Evolutionary conservation across 139 green algal species (phyloP).

Genomic region (Picochlorum sp.): DNA sequence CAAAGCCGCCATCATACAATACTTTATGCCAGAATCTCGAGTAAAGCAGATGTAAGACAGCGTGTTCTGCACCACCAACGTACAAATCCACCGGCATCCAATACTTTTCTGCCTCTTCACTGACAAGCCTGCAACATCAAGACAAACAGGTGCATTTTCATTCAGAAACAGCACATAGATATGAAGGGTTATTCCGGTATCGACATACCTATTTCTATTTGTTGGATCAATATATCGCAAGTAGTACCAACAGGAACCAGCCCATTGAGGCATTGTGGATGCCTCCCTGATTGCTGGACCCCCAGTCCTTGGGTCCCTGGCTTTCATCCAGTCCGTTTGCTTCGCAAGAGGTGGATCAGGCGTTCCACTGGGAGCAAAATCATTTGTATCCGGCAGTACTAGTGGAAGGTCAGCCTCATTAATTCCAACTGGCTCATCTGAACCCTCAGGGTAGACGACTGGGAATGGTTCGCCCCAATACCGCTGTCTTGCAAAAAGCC

Average conservation of each 20-base stretch:
- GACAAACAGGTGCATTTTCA: too few species aligned
- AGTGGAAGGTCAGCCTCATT: constrained; percentile 77
- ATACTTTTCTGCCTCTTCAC: constrained; percentile 80
- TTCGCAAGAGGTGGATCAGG: constrained; percentile 77
- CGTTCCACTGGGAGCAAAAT: constrained; percentile 81
- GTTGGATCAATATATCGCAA: constrained; percentile 88
- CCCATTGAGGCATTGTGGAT: constrained; percentile 94
- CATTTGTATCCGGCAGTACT: constrained; percentile 67
- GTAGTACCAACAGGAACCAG: constrained; percentile 90
- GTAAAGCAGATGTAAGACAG: constrained; percentile 97
- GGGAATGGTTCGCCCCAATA: constrained; percentile 99
- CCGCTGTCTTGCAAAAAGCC: constrained; percentile 95
- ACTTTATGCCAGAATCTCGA: constrained; percentile 98
- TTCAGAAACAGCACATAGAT: neutral
- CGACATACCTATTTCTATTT: too few species aligned
- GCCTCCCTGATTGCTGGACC: constrained; percentile 67
- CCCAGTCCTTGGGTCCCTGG: constrained; percentile 41
- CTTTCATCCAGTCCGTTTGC: constrained; percentile 67
- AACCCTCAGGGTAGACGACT: constrained; percentile 68
- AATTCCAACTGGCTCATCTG: constrained; percentile 49
- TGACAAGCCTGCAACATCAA: too few species aligned
- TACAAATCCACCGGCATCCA: constrained; percentile 99
- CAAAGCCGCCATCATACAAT: constrained; percentile 89
- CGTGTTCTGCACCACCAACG: constrained; percentile 96
- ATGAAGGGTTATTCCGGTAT: neutral